Evolutionary conservation across 2,329 filamentous ascomycete genomes (phyloP).

Genomic region (Didymella pinodella): DNA sequence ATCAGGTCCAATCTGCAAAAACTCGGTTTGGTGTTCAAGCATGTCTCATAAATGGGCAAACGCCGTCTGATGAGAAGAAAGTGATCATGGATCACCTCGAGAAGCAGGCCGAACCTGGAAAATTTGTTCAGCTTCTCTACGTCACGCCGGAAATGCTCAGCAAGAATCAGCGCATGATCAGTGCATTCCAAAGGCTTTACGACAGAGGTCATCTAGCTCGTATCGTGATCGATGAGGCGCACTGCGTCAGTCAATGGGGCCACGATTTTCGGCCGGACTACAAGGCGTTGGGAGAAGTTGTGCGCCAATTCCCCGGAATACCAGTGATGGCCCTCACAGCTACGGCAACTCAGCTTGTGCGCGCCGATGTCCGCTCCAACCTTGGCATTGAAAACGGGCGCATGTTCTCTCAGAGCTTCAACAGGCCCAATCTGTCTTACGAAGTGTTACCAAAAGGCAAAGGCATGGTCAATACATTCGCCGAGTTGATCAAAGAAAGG

Average conservation of each 20-base stretch:
- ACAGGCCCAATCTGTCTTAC: constrained; percentile 92
- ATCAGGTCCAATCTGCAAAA: constrained; percentile 86
- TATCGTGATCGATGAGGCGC: constrained; percentile 97
- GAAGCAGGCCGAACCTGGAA: constrained; percentile 71
- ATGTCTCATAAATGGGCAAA: constrained; percentile 81
- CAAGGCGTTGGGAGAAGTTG: constrained; percentile 80
- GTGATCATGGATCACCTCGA: constrained; percentile 72
- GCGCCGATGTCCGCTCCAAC: constrained; percentile 89
- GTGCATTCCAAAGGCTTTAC: constrained; percentile 73
- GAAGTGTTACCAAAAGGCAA: constrained; percentile 78
- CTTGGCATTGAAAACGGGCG: constrained; percentile 82
- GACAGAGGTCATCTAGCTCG: constrained; percentile 77
- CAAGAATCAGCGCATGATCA: constrained; percentile 75
- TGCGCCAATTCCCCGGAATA: constrained; percentile 75
- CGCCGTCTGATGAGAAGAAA: constrained; percentile 66
- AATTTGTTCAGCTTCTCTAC: constrained; percentile 85
- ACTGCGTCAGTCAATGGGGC: constrained; percentile 99
- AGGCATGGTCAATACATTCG: constrained; percentile 63
- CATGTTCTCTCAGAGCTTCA: constrained; percentile 91
- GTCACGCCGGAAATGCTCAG: constrained; percentile 97
- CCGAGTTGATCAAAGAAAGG: constrained; percentile 71
- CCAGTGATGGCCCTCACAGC: constrained; percentile 95
- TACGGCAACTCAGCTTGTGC: constrained; percentile 92
- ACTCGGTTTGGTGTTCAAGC: constrained; percentile 76
- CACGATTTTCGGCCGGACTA: constrained; percentile 98